Percentiles rank a stretch among this genome's conserved stretches.
Evolutionary conservation across 2,329 filamentous ascomycete species (phyloP).

Genomic region (Hypomyces rosellus): DNA sequence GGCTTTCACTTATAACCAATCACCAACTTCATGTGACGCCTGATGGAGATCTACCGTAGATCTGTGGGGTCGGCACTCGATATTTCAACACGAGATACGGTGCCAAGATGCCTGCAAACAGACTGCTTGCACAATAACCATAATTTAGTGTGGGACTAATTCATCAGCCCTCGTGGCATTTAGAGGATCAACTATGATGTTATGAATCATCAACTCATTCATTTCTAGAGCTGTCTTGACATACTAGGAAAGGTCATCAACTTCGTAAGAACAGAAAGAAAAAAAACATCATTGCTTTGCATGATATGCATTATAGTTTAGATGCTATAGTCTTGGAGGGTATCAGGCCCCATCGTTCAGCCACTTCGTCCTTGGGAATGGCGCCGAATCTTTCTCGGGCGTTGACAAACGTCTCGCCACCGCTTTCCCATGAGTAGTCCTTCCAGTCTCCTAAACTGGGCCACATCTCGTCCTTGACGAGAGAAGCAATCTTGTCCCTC

Average conservation of each 20-base stretch:
- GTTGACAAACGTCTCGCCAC: constrained; percentile 40
- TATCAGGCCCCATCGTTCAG: constrained; percentile 22
- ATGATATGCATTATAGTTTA: constrained; percentile 20
- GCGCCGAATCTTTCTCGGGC: constrained; percentile 22
- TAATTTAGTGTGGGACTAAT: no score
- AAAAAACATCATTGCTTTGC: neutral
- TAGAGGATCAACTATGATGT: no score
- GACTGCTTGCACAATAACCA: no score
- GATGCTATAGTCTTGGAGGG: constrained; percentile 16
- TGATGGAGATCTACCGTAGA: no score
- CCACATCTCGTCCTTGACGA: constrained; percentile 43
- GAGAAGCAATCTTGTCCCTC: constrained; percentile 25
- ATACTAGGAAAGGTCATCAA: no score
- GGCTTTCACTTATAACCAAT: no score
- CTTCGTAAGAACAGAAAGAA: neutral
- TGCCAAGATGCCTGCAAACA: neutral
- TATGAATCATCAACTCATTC: no score
- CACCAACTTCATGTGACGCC: no score
- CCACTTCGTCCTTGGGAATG: constrained; percentile 26
- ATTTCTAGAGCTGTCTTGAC: no score
- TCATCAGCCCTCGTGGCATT: no score
- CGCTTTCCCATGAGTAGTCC: constrained; percentile 60
- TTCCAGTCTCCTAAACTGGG: constrained; percentile 54
- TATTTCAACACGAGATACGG: neutral
- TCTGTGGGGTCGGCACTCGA: neutral